Percentiles rank a stretch among this genome's conserved stretches.
Evolutionary conservation across 371 early-diverging fungal genomes (phyloP).

Genomic region (Mucor lusitanicus): DNA sequence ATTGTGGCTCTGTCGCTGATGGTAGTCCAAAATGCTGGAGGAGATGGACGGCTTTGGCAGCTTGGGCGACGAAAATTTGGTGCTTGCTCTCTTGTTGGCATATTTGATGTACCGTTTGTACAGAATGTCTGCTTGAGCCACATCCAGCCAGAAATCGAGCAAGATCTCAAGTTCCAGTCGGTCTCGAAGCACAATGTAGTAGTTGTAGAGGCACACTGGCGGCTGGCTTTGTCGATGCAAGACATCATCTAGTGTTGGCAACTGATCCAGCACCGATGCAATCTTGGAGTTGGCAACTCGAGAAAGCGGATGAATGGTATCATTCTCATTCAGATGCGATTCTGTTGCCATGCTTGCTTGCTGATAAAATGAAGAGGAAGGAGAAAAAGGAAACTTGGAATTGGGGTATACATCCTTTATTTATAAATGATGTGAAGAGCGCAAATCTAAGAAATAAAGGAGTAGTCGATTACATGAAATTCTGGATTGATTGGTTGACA

Average conservation of each 20-base stretch:
- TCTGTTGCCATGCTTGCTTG: not conserved
- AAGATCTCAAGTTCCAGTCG: constrained; percentile 50
- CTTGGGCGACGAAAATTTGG: not conserved
- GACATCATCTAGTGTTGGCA: constrained; percentile 63
- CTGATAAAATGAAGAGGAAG: not conserved
- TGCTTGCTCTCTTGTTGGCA: not conserved
- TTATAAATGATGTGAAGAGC: not conserved
- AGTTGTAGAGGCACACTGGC: constrained; percentile 70
- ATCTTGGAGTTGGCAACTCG: not conserved
- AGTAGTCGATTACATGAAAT: not conserved
- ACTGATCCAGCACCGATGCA: not conserved
- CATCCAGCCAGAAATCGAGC: constrained; percentile 72
- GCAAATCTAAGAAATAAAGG: not conserved
- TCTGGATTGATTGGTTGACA: not conserved
- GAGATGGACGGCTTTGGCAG: constrained; percentile 1
- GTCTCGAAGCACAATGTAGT: constrained; percentile 66
- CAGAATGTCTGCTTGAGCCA: constrained; percentile 59
- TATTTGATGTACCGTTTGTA: constrained; percentile 50
- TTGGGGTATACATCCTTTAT: not conserved
- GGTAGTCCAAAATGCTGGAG: not conserved
- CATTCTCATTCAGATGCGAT: not conserved
- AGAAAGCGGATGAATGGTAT: constrained; percentile 9
- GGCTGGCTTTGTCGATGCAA: constrained; percentile 62
- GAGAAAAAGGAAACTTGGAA: not conserved
- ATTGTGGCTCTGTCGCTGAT: not conserved